Percentiles rank a stretch among this genome's conserved stretches.
phyloP scores from a whole-genome alignment of 768 basidiomycete species.

The Terana coerulea region DNA sequence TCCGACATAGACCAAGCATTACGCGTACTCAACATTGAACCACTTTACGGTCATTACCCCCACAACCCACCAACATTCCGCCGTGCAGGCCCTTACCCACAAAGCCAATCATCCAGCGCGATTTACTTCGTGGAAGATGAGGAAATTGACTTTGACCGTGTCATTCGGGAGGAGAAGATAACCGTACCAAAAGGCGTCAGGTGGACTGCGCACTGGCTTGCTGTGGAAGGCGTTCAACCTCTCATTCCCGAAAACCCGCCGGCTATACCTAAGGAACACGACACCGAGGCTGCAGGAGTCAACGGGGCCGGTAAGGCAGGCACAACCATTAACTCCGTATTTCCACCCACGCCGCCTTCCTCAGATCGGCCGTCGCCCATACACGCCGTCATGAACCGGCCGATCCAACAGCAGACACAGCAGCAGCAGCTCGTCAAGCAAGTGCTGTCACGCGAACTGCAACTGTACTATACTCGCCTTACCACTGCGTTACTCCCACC shows the following conservation, averaged over 20 bases:
- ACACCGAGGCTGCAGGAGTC: constrained; percentile 27
- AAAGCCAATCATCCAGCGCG: constrained; percentile 51
- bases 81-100: constrained; percentile 43
- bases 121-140: constrained; percentile 96
- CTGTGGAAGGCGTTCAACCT: constrained; percentile 96
- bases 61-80: constrained; percentile 62
- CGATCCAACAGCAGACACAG: constrained; percentile 50
- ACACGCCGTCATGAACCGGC: constrained; percentile 32
- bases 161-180: constrained; percentile 83
- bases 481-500: constrained; percentile 81
- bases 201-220: constrained; percentile 97
- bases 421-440: constrained; percentile 85
- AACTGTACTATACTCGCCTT: constrained; percentile 90
- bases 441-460: constrained; percentile 88
- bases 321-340: constrained; percentile 19
- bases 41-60: constrained; percentile 81
- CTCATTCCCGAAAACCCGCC: constrained; percentile 95
- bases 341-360: constrained; percentile 25
- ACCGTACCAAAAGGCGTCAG: constrained; percentile 73
- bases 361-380: constrained; percentile 25
- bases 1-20: constrained; percentile 92
- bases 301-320: constrained; percentile 21
- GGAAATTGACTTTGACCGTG: constrained; percentile 93
- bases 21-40: constrained; percentile 93
- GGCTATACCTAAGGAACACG: constrained; percentile 59